Percentiles rank a stretch among this genome's conserved stretches.
Evolutionary conservation across 306 rosid species (phyloP).

Genomic region (Hippophae gyantsensis): DNA sequence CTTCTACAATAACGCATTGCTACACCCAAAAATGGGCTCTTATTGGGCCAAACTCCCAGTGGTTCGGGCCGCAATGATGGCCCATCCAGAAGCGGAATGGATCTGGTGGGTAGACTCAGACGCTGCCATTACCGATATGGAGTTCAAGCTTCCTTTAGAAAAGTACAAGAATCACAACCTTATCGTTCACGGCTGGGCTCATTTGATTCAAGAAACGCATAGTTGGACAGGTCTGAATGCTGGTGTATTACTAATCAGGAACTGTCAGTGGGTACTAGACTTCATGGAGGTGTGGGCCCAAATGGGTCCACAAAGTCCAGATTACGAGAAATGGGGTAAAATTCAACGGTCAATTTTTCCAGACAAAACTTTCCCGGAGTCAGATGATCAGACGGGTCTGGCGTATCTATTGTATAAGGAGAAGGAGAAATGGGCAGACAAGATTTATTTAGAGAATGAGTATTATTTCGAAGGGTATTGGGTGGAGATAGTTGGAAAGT

Average conservation of each 20-base stretch:
- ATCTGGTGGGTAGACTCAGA: conserved; percentile 51
- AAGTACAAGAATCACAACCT: conserved; percentile 21
- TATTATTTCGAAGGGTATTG: conserved; percentile 30
- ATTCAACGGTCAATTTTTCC: conserved; percentile 4
- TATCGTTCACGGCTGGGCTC: conserved; percentile 26
- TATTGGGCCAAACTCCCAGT: conserved; percentile 36
- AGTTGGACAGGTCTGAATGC: conserved; percentile 44
- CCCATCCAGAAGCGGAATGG: conserved; percentile 44
- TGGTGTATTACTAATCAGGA: conserved; percentile 22
- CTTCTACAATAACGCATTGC: conserved; percentile 27
- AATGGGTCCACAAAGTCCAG: conserved; percentile 23
- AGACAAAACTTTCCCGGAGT: conserved; percentile 21
- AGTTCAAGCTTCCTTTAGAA: conserved; percentile 23
- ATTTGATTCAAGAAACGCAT: conserved; percentile 17
- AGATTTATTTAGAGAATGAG: conserved; percentile 22
- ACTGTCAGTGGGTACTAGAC: conserved; percentile 46
- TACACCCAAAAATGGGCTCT: conserved; percentile 33
- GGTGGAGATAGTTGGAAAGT: conserved; percentile 11
- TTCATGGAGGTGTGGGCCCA: conserved; percentile 32
- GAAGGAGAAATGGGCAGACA: conserved; percentile 22
- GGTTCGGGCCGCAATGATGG: conserved; percentile 30
- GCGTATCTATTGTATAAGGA: conserved; percentile 16
- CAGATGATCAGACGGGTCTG: conserved; percentile 37
- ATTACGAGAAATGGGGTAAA: conserved; percentile 32
- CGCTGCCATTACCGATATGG: conserved; percentile 36